A percentile compares a stretch with the other conserved stretches of the same genome.
phyloP scores from a whole-genome alignment of 306 rosid species.

The Potentilla sterilis region DNA sequence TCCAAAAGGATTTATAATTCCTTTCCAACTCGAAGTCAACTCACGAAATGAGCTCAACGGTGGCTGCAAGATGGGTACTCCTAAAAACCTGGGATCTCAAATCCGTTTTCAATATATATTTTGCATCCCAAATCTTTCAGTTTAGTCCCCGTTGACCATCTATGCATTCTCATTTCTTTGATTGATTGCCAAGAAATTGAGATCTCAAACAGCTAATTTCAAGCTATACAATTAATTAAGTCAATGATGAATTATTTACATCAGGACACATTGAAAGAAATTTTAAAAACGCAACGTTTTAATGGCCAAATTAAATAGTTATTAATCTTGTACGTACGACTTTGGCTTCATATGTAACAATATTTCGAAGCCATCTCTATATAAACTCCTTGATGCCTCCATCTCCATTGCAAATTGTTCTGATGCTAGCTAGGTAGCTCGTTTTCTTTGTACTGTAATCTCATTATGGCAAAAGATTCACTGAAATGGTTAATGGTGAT shows the following conservation, averaged over 20 bases:
- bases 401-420: not conserved
- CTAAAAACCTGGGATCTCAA: no score
- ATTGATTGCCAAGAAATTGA: not conserved
- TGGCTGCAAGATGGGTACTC: no score
- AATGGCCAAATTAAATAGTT: not conserved
- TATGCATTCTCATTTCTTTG: not conserved
- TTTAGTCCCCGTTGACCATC: not conserved
- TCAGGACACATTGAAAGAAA: not conserved
- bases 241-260: not conserved
- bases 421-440: not conserved
- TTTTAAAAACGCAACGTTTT: not conserved
- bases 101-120: not conserved
- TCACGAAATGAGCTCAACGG: no score
- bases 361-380: not conserved
- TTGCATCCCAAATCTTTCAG: not conserved
- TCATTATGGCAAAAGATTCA: constrained; percentile 3
- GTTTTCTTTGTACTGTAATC: not conserved
- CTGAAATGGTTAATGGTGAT: constrained; percentile 11
- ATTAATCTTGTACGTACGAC: not conserved
- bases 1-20: not conserved
- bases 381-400: not conserved
- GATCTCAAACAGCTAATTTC: not conserved
- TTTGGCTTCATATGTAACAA: not conserved
- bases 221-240: not conserved
- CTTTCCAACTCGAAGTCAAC: no score